Evolutionary conservation across 352 stramenopile genomes (phyloP), one percentile per base, ranked within the genome.

Genomic region (Globisporangium spiculum): DNA sequence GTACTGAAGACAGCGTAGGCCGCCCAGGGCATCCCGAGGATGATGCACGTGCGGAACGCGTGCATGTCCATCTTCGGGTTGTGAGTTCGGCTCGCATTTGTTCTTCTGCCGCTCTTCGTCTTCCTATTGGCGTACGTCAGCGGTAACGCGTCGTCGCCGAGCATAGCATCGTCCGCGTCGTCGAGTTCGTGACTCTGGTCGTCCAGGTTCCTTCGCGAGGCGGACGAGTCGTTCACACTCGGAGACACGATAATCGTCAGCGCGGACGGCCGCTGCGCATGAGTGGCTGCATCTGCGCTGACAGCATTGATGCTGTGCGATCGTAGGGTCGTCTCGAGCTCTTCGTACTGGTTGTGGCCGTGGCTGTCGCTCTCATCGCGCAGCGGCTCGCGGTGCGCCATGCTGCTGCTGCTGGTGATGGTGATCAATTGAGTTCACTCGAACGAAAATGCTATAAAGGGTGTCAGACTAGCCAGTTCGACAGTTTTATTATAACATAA

Each of bases 11-110:
- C 78, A 10, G 84, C 80, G 70, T 91, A 90, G 4, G 84, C 84
- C 30, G 79, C 77, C 84, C 84, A 94, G 3, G 86, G 86, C 78
- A 92, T 84, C 52, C 77, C 82, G 8, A 94, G 72, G 34, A 94
- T 81, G 9, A 92, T 77, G 63, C 86, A 91, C 48, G 81, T 90
- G 65, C 73, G 69, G 63, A 87, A 80, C 16, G 75, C 56, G 50
- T 67, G 66, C 66, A 75, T 54, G 48, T 75, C 66, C 30, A 52
- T 41, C 10, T 34, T 24, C 26, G 34, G 32, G 24, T 54, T 60
- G 16, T 48, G 63, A 26, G 18, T 4, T 16, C 50, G 30, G 22
- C 5, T 63, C 54, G 14, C 18, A 22, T 22, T 50, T 18, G 9
- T 22, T 18, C 44, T 48, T 48, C 4, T 50, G 4, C 14, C 41